Percentiles rank a stretch among this genome's conserved stretches.
Evolutionary conservation across 2,329 filamentous ascomycete species (phyloP).

Genomic region (Aspergillus ochraceoroseus): DNA sequence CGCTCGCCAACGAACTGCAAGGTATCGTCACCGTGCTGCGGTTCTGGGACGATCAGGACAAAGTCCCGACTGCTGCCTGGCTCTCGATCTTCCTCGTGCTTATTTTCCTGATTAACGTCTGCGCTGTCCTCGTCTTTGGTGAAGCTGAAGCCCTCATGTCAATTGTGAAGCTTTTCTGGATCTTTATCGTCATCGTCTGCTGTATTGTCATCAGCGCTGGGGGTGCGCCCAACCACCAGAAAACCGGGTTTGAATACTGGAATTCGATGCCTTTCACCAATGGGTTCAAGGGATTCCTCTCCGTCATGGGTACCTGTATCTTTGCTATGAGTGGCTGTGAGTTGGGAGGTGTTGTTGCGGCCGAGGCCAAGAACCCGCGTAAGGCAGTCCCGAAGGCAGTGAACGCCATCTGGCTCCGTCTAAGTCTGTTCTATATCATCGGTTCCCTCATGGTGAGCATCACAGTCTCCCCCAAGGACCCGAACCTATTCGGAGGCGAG

Average conservation of each 20-base stretch:
- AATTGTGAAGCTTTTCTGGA: conserved; percentile 47
- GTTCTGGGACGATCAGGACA: conserved; percentile 45
- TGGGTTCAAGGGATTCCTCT: conserved; percentile 44
- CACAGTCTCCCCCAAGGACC: conserved; percentile 41
- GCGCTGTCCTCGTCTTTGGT: conserved; percentile 44
- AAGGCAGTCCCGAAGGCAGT: conserved; percentile 45
- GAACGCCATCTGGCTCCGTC: conserved; percentile 46
- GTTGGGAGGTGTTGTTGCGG: conserved; percentile 43
- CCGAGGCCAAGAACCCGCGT: conserved; percentile 43
- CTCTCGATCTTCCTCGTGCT: conserved; percentile 45
- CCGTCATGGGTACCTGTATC: conserved; percentile 37
- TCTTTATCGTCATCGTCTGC: conserved; percentile 47
- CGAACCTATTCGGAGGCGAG: conserved; percentile 39
- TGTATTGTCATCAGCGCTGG: conserved; percentile 45
- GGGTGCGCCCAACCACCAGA: conserved; percentile 36
- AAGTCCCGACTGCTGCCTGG: conserved; percentile 43
- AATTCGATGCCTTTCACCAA: conserved; percentile 41
- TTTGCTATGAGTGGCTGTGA: conserved; percentile 44
- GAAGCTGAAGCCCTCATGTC: conserved; percentile 46
- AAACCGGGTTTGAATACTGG: conserved; percentile 48
- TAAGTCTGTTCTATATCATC: conserved; percentile 46
- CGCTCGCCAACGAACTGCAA: conserved; percentile 44
- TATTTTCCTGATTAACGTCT: conserved; percentile 43
- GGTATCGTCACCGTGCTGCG: conserved; percentile 41
- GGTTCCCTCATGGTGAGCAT: conserved; percentile 46